Evolutionary conservation across 2,329 filamentous ascomycete genomes (phyloP), one percentile per base, ranked within the genome.

Genomic region (Chaetomiaceae sp.): DNA sequence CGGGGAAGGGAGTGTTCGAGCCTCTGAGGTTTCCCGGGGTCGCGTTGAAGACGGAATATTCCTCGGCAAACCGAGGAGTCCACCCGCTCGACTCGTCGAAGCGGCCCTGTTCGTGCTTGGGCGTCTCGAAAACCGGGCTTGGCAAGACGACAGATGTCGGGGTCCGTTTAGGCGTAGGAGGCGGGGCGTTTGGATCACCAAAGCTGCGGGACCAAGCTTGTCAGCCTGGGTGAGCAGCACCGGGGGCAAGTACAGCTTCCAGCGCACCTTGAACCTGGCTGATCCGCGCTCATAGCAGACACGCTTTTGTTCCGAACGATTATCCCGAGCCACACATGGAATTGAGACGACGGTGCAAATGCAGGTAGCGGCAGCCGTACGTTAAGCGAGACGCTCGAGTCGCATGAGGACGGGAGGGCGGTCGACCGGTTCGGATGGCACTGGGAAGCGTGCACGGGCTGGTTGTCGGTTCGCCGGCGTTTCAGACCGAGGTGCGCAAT

Each of bases 41-140:
- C n/a, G 73, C 68, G 65, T 80, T 79, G 68, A 83, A 82, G 58
- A 82, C 77, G 52, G 78, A 80, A 58, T 79, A 82, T 54, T 82
- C 78, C 60, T 82, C 77, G 53, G 78, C 77, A 66, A 81, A 83
- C 48, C 71, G 72, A 61, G 79, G 78, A 36, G 78, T 82, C 73
- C 75, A 78, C 55, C 71, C 70, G 54, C 69, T 67, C 42, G 71
- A 62, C 51, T 76, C 71, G 63, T 74, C 65, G 54, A 74, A 71
- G 47, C 65, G 68, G 49, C 66, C 66, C 52, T 69, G 68, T 55
- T 64, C 68, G 46, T 66, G 64, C 61, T 70, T 75, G 36, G 77
- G 78, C 10, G 78, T 82, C 56, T 79, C 71, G 63, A 80, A 77
- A 49, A 73, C 62, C 43, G 76, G 71, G 59, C 71, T 80, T 50